Percentiles rank a stretch among this genome's conserved stretches.
Evolutionary conservation across 2,329 filamentous ascomycete species (phyloP).

Genomic region (Apiospora pterosperma): DNA sequence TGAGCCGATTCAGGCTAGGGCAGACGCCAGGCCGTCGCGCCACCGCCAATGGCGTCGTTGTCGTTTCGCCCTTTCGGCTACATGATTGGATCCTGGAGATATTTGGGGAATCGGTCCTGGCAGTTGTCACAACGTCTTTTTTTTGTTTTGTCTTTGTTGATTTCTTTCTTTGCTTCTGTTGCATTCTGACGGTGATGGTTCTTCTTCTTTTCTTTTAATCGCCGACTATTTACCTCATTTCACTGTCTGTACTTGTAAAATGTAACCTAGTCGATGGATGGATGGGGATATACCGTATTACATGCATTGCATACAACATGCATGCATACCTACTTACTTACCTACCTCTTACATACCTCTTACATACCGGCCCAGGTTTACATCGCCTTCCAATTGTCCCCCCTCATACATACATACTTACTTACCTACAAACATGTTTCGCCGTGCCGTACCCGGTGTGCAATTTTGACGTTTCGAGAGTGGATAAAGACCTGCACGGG

Average conservation of each 20-base stretch:
- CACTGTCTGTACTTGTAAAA: not conserved
- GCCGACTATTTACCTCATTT: too few species aligned
- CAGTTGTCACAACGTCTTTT: conserved; percentile 2
- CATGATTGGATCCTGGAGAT: not conserved
- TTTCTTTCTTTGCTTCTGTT: not conserved
- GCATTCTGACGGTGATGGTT: not conserved
- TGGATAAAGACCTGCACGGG: not conserved
- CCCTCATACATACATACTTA: not conserved
- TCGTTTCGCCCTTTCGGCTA: not conserved
- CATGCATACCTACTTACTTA: not conserved
- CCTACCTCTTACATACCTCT: not conserved
- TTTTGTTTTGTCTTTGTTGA: not conserved
- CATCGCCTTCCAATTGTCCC: not conserved
- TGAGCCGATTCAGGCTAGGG: not conserved
- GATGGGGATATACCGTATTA: not conserved
- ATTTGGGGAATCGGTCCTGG: too few species aligned
- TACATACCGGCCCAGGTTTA: not conserved
- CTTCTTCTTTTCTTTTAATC: conserved; percentile 1
- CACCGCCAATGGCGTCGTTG: not conserved
- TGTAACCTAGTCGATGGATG: not conserved
- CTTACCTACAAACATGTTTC: not conserved
- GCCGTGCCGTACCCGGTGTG: conserved; percentile 1
- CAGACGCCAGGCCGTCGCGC: not conserved
- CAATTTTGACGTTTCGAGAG: not conserved
- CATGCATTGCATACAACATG: not conserved